phyloP scores from a whole-genome alignment of 169 alveolate genomes.

The Plasmodium yoelii region DNA sequence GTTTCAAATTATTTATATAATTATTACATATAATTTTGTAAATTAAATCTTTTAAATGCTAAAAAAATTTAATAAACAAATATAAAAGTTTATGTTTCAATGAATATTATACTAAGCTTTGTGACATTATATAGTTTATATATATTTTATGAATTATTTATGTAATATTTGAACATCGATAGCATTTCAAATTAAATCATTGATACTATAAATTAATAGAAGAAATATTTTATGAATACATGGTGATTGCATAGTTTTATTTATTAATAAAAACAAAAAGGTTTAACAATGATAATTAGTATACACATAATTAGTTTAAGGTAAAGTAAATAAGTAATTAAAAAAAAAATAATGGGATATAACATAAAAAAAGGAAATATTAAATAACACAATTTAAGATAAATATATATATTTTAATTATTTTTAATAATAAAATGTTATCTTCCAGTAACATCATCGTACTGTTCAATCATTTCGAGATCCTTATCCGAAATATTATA shows the following conservation, averaged over 20 bases:
- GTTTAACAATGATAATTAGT: no score
- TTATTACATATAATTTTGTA: slow-evolving; percentile 20
- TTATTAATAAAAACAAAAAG: no score
- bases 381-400: background rate
- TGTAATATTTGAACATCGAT: background rate
- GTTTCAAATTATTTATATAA: slow-evolving; percentile 25
- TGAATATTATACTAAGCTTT: background rate
- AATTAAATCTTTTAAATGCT: slow-evolving; percentile 52
- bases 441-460: slow-evolving; percentile 48
- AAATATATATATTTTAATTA: background rate
- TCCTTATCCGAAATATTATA: slow-evolving; percentile 60
- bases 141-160: background rate
- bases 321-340: background rate
- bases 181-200: no score
- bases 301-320: no score
- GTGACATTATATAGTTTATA: background rate
- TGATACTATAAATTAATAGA: no score
- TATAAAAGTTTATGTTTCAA: slow-evolving; percentile 14
- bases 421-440: slow-evolving; percentile 8
- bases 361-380: background rate
- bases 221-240: no score
- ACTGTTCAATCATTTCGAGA: slow-evolving; percentile 72
- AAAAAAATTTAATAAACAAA: slow-evolving; percentile 20
- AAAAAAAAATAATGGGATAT: background rate
- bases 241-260: no score